Evolutionary conservation across 306 rosid genomes (phyloP), one percentile per base, ranked within the genome.

Genomic region (Pyrus bretschneideri): DNA sequence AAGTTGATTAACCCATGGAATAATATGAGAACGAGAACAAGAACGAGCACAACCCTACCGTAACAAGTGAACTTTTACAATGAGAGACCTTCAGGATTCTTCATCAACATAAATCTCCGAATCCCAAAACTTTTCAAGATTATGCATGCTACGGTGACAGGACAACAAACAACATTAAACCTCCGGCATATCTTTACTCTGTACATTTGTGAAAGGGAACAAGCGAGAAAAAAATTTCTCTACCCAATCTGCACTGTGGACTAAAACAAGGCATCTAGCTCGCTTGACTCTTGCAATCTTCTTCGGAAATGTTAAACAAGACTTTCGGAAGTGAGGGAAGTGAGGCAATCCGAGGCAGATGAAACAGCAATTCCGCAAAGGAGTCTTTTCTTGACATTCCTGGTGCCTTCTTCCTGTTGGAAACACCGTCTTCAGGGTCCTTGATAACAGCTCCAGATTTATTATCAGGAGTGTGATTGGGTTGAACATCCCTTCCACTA

Each of bases 381-480:
- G 96, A 93, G 69, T 93, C 97, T 77, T 87, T 93, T 87, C 94
- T 89, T 4, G 96, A 86, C 96, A 93, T 89, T 12, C 82, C 89
- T 1, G 78, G 49, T 35, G 75, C 82, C 76, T 83, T 90, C 83
- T 77, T 88, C 67, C 86, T 79, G 40, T 61, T 59, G 71, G 83
- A 73, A 57, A 70, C 78, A 59, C 88, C 93, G 74, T 85, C 90
- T 49, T 80, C 83, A 10, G 85, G 71, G 69, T 70, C 68, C 80
- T 76, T 83, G 57, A 46, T 46, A 78, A 80, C 76, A 45, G 71
- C 60, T 81, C 78, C 78, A 67, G 46, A 74, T 69, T 29, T 77
- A 49, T 60, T 74, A 46, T 64, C 86, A 64, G 67, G 52, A 57
- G 60, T 49, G 25, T 75, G 60, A 57, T 76, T 68, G 9, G 66